A percentile compares a stretch with the other conserved stretches of the same genome.
phyloP scores from a whole-genome alignment of 176 grass and related monocot species.

The Juncus inflexus region DNA sequence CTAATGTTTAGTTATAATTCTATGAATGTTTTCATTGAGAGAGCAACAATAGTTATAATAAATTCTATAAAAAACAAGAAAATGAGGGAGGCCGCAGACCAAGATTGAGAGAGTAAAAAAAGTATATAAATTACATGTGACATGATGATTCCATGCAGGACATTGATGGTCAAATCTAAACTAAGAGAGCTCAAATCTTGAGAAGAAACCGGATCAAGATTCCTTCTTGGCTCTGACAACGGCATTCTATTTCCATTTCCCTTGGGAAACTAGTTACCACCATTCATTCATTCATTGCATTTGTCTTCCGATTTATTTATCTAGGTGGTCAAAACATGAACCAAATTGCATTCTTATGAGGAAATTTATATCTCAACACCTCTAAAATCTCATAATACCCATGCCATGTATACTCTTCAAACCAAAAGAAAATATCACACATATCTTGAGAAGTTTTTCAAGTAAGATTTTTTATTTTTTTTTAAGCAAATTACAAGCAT shows the following conservation, averaged over 20 bases:
- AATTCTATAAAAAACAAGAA: neutral
- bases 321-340: conserved; percentile 19
- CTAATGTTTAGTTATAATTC: no score
- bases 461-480: no score
- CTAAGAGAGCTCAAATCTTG: conserved; percentile 28
- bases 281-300: neutral
- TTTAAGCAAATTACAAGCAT: no score
- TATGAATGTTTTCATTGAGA: no score
- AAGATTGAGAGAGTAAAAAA: conserved; percentile 20
- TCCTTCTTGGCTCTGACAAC: conserved; percentile 21
- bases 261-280: conserved; percentile 16
- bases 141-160: conserved; percentile 28
- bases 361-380: no score
- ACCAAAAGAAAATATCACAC: no score
- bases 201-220: conserved; percentile 34
- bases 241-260: neutral
- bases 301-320: conserved; percentile 28
- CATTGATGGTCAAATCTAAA: conserved; percentile 24
- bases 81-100: conserved; percentile 10
- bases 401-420: no score
- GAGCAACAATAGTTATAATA: no score
- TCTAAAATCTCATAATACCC: no score
- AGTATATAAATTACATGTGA: conserved; percentile 23
- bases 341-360: no score
- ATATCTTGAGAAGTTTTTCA: no score